Percentiles rank a stretch among this genome's conserved stretches.
Evolutionary conservation across 192 early-diverging fungal genomes (phyloP).

Genomic region (Linnemannia zychae): DNA sequence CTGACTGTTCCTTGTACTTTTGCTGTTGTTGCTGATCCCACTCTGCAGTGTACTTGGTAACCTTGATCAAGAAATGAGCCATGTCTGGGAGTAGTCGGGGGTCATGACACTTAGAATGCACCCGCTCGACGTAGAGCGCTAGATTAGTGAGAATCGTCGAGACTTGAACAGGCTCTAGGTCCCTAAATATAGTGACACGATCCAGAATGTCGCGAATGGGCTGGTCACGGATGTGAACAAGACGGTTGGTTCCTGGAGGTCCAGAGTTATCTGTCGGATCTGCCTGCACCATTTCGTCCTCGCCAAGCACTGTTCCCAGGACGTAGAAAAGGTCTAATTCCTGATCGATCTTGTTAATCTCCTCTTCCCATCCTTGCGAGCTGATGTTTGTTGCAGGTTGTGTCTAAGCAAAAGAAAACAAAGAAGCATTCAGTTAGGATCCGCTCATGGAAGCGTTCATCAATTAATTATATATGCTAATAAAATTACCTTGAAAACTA

Average conservation of each 20-base stretch:
- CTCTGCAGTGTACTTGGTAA: conserved; percentile 59
- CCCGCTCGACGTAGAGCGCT: conserved; percentile 64
- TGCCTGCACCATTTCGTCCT: conserved; percentile 61
- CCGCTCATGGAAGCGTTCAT: not conserved
- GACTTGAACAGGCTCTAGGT: conserved; percentile 60
- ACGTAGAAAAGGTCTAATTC: conserved; percentile 70
- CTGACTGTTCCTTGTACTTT: conserved; percentile 24
- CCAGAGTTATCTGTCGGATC: conserved; percentile 38
- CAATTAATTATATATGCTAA: no score
- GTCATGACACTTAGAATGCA: conserved; percentile 63
- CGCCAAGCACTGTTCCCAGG: conserved; percentile 61
- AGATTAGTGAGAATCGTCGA: conserved; percentile 68
- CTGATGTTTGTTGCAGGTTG: conserved; percentile 21
- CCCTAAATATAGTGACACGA: conserved; percentile 50
- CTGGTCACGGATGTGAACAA: conserved; percentile 66
- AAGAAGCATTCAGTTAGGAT: not conserved
- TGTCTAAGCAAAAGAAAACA: conserved; percentile 10
- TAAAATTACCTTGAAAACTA: conserved; percentile 68
- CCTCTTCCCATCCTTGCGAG: conserved; percentile 54
- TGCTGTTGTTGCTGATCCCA: conserved; percentile 55
- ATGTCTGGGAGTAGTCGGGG: conserved; percentile 59
- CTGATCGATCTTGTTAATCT: conserved; percentile 51
- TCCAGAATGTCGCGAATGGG: conserved; percentile 72
- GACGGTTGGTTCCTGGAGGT: conserved; percentile 5
- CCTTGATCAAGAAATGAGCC: conserved; percentile 54